These are phyloP conservation scores for Puccinellia tenuiflora DNA, from an alignment of 176 grass and related monocot species.

Conservation along the genomic window DNA sequence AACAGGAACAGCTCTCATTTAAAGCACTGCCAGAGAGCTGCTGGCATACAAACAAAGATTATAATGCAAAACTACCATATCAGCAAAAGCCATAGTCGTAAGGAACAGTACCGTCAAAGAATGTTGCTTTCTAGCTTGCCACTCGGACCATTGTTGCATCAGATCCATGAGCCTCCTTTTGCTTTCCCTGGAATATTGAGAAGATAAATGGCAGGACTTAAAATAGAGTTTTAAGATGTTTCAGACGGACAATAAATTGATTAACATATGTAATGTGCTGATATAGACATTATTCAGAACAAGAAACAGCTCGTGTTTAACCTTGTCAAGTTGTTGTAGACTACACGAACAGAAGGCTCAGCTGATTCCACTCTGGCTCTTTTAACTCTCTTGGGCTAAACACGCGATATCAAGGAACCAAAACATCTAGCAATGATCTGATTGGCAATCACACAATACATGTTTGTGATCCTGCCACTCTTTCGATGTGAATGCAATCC, in stretches of 20 bases:
- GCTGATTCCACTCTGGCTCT: constrained; percentile 48
- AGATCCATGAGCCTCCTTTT: constrained; percentile 75
- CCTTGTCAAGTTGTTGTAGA: constrained; percentile 74
- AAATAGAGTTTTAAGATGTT: not conserved
- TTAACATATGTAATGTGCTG: not conserved
- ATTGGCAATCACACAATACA: not conserved
- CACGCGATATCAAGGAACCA: constrained; percentile 60
- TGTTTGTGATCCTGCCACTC: not conserved
- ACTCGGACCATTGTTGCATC: constrained; percentile 88
- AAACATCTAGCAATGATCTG: not conserved
- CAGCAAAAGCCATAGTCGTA: not conserved
- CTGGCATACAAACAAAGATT: not conserved
- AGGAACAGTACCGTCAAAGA: constrained; percentile 25
- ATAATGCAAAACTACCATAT: not conserved
- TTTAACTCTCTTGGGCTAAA: constrained; percentile 73
- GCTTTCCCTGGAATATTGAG: constrained; percentile 57
- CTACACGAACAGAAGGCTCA: constrained; percentile 66
- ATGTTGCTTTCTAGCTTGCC: constrained; percentile 49
- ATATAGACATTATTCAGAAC: not conserved
- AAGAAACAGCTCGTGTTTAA: constrained; percentile 6
- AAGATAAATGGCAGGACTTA: constrained; percentile 7
- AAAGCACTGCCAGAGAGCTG: not conserved
- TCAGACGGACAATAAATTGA: not conserved
- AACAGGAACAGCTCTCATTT: not conserved
- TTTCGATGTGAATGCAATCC: not conserved